Evolutionary conservation across 352 stramenopile species (phyloP), one percentile per base, ranked within the genome.

Genomic region (Pythium biforme): DNA sequence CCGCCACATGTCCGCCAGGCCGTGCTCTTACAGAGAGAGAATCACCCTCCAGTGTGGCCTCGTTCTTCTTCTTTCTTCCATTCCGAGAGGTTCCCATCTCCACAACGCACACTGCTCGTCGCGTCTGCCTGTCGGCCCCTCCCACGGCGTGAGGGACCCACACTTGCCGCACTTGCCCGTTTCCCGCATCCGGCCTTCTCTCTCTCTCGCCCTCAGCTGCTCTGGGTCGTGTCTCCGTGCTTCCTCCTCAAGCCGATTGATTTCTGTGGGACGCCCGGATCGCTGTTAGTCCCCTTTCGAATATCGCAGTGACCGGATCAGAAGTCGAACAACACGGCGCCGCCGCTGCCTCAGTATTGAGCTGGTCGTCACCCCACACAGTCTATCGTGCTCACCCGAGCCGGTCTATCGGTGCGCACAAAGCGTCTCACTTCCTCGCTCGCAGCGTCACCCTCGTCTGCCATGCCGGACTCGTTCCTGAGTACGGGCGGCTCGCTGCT

Each of bases 401-500:
- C 29, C 29, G 29, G 29, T 34, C 29, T 34, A 34, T 34, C 29
- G 29, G 5, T 34, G 29, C 29, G 29, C 14, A 8, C 14, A 37
- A 37, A 5, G 10, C 31, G 8, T 8, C 31, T 37, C 31, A 10
- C 31, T 5, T 41, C 34, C 9, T 41, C 34, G 7, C 8, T 34
- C 5, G 31, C 31, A 34, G 5, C 31, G 31, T 34, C 34, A 19
- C 34, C 9, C 9, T 10, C 34, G 2, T 11, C 11, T 23, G 23
- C 19, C 46, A 53, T 53, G 46, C 46, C 25, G 6, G 46, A 53
- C 46, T 53, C 46, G 25, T 53, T 53, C 14, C 46, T 53, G 25
- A 53, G 46, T 14, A 53, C 46, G 46, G 46, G 46, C 46, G 46
- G 46, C 46, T 53, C 46, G 25, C 12, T 53, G 46, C 25, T 53